phyloP scores from a whole-genome alignment of 2,329 filamentous ascomycete species.

The Cercospora nicotianae region DNA sequence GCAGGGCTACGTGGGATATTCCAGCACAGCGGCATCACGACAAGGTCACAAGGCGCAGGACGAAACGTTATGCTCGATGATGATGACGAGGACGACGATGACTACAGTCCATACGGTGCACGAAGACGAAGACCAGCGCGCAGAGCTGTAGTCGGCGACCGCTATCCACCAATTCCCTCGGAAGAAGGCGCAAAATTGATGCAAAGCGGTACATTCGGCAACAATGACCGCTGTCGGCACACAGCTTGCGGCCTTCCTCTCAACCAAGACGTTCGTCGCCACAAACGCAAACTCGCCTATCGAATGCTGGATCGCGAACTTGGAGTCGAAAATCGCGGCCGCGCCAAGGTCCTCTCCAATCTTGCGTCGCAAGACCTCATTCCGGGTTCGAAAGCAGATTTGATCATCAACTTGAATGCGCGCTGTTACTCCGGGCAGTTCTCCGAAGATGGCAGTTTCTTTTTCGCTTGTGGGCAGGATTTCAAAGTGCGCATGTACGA shows the following conservation, averaged over 20 bases:
- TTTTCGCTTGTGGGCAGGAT: conserved; percentile 88
- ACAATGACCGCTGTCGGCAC: conserved; percentile 56
- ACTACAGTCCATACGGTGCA: conserved; percentile 39
- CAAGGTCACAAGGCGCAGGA: conserved; percentile 29
- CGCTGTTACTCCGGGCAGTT: conserved; percentile 95
- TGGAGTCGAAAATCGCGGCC: conserved; percentile 62
- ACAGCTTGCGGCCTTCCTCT: conserved; percentile 46
- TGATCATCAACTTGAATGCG: conserved; percentile 81
- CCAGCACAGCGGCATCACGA: conserved; percentile 35
- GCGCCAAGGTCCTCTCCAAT: conserved; percentile 61
- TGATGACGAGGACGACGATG: conserved; percentile 39
- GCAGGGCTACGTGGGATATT: conserved; percentile 57
- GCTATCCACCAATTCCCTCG: conserved; percentile 83
- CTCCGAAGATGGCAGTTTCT: conserved; percentile 95
- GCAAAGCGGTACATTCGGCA: conserved; percentile 77
- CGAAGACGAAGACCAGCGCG: conserved; percentile 51
- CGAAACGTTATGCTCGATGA: conserved; percentile 30
- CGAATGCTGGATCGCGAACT: conserved; percentile 80
- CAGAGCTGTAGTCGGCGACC: conserved; percentile 46
- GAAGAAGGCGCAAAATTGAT: conserved; percentile 75
- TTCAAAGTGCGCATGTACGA: conserved; percentile 97
- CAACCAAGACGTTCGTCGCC: conserved; percentile 48
- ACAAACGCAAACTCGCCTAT: conserved; percentile 62
- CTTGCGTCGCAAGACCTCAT: conserved; percentile 71
- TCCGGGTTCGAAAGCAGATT: conserved; percentile 74